A percentile compares a stretch with the other conserved stretches of the same genome.
These are phyloP conservation scores for Scheffersomyces amazonensis DNA, from an alignment of 805 yeast species.

Conservation along the genomic window DNA sequence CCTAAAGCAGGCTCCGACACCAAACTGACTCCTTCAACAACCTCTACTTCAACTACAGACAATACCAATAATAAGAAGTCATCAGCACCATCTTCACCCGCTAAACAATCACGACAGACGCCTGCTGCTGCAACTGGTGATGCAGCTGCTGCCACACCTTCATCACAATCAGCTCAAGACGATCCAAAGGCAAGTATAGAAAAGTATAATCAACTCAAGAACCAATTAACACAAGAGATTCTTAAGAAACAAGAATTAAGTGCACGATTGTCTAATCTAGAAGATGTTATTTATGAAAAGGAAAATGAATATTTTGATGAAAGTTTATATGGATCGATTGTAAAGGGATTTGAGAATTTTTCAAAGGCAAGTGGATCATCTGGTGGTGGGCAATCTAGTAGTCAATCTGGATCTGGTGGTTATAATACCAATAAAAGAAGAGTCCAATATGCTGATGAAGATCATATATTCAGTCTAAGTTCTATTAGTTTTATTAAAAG, in stretches of 20 bases:
- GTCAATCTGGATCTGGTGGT: constrained; percentile 2
- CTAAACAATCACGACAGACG: too few relatives aligned
- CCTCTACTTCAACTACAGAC: neutral
- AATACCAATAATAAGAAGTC: neutral
- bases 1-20: neutral
- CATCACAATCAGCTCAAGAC: too few relatives aligned
- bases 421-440: constrained; percentile 38
- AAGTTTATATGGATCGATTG: constrained; percentile 72
- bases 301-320: constrained; percentile 79
- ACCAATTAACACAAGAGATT: constrained; percentile 63
- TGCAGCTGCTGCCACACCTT: too few relatives aligned
- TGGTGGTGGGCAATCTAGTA: constrained; percentile 12
- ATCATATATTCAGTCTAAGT: constrained; percentile 76
- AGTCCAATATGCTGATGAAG: constrained; percentile 63
- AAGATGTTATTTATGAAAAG: constrained; percentile 74
- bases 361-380: constrained; percentile 47
- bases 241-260: constrained; percentile 64
- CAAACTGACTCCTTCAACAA: neutral
- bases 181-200: constrained; percentile 12
- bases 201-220: constrained; percentile 66
- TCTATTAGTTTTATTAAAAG: constrained; percentile 63
- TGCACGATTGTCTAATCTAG: constrained; percentile 56
- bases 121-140: too few relatives aligned
- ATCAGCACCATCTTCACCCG: neutral
- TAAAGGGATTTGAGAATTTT: constrained; percentile 87